A percentile compares a stretch with the other conserved stretches of the same genome.
Evolutionary conservation across 805 yeast genomes (phyloP).

Genomic region (Ogataea sp.): DNA sequence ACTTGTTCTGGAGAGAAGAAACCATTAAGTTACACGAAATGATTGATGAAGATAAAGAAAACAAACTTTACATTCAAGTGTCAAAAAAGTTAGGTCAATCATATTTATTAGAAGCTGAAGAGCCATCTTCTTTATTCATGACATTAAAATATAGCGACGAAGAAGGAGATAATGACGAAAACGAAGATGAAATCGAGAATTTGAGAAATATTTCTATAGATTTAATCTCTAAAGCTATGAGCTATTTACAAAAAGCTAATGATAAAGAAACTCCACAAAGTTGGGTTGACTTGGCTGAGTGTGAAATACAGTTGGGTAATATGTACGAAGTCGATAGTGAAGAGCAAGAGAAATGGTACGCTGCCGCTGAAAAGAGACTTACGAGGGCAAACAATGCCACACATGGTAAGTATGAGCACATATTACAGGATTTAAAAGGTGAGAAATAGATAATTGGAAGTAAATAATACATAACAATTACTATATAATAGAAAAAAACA

Average conservation of each 20-base stretch:
- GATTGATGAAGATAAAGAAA: constrained; percentile 11
- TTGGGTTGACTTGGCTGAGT: constrained; percentile 84
- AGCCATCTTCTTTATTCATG: constrained; percentile 46
- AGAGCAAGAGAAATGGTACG: constrained; percentile 61
- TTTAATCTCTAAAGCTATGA: constrained; percentile 42
- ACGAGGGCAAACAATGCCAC: constrained; percentile 72
- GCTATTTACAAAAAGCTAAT: constrained; percentile 49
- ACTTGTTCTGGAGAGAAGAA: constrained; percentile 49
- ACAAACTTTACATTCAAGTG: constrained; percentile 20
- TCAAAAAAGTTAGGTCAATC: constrained; percentile 50
- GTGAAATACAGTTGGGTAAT: constrained; percentile 73
- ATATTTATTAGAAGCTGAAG: constrained; percentile 56
- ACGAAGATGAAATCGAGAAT: constrained; percentile 2
- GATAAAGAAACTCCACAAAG: constrained; percentile 69
- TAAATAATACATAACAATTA: background rate
- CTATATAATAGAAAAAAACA: too few species aligned
- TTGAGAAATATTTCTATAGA: background rate
- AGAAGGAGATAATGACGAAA: constrained; percentile 24
- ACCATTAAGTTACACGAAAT: constrained; percentile 25
- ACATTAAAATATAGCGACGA: constrained; percentile 52
- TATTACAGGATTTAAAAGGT: constrained; percentile 26
- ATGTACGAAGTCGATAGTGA: constrained; percentile 53
- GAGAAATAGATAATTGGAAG: background rate
- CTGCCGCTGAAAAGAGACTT: constrained; percentile 60
- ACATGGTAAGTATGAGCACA: constrained; percentile 63